Evolutionary conservation across 164 flowering plant genomes (phyloP), one percentile per base, ranked within the genome.

Genomic region (Cinnamomum micranthum): DNA sequence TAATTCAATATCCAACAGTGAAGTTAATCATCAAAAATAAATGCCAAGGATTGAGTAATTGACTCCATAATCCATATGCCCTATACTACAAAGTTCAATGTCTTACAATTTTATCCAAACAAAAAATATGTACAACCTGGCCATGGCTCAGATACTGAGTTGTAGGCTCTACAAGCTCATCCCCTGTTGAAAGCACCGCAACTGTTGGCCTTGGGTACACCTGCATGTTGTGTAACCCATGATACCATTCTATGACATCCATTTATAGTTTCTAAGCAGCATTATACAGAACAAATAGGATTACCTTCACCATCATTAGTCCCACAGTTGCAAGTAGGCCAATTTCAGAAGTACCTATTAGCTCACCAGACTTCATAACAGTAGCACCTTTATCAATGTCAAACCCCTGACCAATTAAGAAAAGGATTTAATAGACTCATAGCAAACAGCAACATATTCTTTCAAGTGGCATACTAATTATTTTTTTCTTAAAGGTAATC

Each of bases 161-260:
- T 63, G 86, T 81, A 68, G 99, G 94, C 79, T 92, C 98, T 35
- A 91, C 93, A 73, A 95, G 95, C 79, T 95, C 99, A 85, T 95
- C 99, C 20, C 99, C 99, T 1, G 98, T 90, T 63, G 99, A 95
- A 79, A 95, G 92, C 76, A 95, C 97, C n/a, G 88, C 99, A 79
- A 95, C 73, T 71, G 81, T 85, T 73, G 98, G 99, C 68, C 85
- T 80, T 62, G 88, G 87, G 82, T 87, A 90, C 1, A 95, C 96
- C 99, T 95, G 77, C 65, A 83, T 13, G 59, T 41, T 75, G 41
- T 70, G 65, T 27, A 70, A 23, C 66, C 25, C 7, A 9, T 59
- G 9, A 27, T 58, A 67, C 28, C 28, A 23, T 25, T 23, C 14
- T 10, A 23, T 23, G 28, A 64, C 14, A 25, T 22, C 24, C 17